phyloP scores from a whole-genome alignment of 163 green algal genomes.

The Scenedesmus sp. region DNA sequence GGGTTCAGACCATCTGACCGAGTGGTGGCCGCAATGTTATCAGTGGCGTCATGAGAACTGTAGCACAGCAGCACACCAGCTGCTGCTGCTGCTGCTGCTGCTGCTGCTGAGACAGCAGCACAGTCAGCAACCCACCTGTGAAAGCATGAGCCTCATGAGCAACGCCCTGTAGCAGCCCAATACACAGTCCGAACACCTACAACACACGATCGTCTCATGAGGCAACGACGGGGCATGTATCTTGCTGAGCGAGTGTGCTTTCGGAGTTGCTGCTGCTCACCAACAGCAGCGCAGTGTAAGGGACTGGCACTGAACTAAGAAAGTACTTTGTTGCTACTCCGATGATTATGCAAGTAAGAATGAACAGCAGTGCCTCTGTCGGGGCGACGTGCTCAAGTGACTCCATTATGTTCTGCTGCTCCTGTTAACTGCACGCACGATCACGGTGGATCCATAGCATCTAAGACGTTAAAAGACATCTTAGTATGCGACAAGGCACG shows the following conservation, averaged over 20 bases:
- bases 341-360: constrained; percentile 27
- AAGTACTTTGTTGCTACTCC: constrained; percentile 22
- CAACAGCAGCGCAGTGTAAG: constrained; percentile 35
- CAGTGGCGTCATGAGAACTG: too few species aligned
- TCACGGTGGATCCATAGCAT: background rate
- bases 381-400: background rate
- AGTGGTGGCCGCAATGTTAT: too few species aligned
- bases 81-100: background rate
- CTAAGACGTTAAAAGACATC: background rate
- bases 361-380: constrained; percentile 39
- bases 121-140: constrained; percentile 12
- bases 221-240: background rate
- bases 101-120: background rate
- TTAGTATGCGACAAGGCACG: background rate
- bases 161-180: constrained; percentile 30
- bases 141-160: background rate
- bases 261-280: constrained; percentile 11
- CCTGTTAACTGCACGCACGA: background rate
- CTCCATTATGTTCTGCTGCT: background rate
- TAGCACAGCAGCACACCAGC: background rate
- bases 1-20: too few species aligned
- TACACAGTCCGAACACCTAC: constrained; percentile 28
- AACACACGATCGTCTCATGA: background rate
- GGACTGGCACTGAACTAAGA: background rate
- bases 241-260: background rate